Evolutionary conservation across 2,329 filamentous ascomycete species (phyloP), one percentile per base, ranked within the genome.

Genomic region (Penicillium expansum): DNA sequence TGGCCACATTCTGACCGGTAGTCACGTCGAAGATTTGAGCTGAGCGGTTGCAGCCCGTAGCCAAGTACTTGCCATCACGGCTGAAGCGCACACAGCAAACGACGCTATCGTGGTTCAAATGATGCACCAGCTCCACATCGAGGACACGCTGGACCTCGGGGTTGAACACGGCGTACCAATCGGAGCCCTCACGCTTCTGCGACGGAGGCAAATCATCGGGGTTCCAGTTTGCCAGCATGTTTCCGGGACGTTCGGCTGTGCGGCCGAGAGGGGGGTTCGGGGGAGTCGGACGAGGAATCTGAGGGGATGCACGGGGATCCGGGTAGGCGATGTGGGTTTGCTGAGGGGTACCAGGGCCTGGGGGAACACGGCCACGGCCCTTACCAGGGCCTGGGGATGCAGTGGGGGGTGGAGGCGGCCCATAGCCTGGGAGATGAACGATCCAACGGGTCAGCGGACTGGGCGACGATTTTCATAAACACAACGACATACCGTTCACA

Each of bases 1-100:
- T 88, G 64, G 91, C 94, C 52, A 97, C 86, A 74, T 93, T 94
- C 66, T 91, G 86, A 55, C 94, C 94, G 16, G 86, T 89, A 67
- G 86, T 83, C 41, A 97, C 93, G 64, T 99, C 94, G 74, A 94
- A 99, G 68, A 99, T 99, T 76, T 97, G 93, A n/a, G 94, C 94
- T n/a, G 92, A 96, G 62, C 92, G 83, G 76, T 99, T 99, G 82
- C 94, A 97, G 42, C 94, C 94, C 5, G 94, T 99, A 8, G 94
- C 94, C 54, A 99, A 90, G 67, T 91, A 97, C 71, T 96, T 92
- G 65, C 94, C 94, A 70, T 99, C 94, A 54, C 90, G 86, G 73
- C 93, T 97, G 81, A 99, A 99, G 57, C 94, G 86, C 35, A 99
- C 94, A 73, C 94, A 99, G 82, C 94, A 99, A 1, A 99, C 94